Base-by-base conservation (phyloP, 2,329 filamentous ascomycete species). In the Fusarium irregulare region DNA sequence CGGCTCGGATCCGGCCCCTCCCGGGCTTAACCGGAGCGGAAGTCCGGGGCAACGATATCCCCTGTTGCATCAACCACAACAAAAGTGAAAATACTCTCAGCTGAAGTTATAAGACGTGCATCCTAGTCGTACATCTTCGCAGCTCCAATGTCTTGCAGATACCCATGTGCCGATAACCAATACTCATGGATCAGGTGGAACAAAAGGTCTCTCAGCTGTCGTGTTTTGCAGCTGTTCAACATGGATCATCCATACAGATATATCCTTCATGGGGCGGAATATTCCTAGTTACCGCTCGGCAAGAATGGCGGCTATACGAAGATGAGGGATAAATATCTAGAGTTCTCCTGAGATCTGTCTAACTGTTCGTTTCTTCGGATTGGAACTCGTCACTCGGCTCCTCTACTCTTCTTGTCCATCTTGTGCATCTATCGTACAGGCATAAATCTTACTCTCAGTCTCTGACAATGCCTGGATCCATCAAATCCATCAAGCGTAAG, bases 161-260 rank as follows among this genome's bases (percentile, higher is more conserved):
- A 45, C 34, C 51, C 28, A 53, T 58, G 45, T 46, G 20, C 8
- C 27, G 28, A 59, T 25, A 23, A 13, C 66, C 64, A 62, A 64
- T 66, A 44, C 37, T 48, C 23, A 51, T 40, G 51, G 50, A 25
- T 40, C n/a, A 27, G n/a, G 68, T 54, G 66, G 67, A 56, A 60
- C 53, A 64, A 20, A 46, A 6, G 27, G 30, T 51, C 65, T 13
- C 23, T 70, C 68, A 70, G 68, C 68, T 62, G 25, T 13, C 14
- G 54, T 71, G 64, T 54, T 44, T 49, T 65, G 64, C 68, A 71
- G 46, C 18, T 64, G 28, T 21, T 55, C 11, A 34, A 70, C 69
- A 71, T 71, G 68, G 69, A 64, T 70, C 41, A 71, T 44, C 68
- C 69, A 66, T 60, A 63, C 57, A 41, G 34, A 47, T 56, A 56